These are phyloP conservation scores for Alternaria burnsii DNA, from an alignment of 2,329 filamentous ascomycete genomes.

Conservation along the genomic window DNA sequence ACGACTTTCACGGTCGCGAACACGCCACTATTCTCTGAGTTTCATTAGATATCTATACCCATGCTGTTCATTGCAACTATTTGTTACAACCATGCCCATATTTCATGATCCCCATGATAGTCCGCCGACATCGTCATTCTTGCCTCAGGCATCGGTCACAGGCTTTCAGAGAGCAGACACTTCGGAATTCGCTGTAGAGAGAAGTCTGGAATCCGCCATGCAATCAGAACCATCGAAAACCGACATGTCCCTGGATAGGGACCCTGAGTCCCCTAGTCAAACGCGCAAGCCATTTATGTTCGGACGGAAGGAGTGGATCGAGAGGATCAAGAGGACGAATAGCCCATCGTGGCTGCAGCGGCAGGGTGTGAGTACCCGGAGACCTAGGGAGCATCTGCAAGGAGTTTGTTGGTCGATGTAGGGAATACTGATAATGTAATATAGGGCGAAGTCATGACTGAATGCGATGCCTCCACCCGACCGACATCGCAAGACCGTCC, in stretches of 20 bases:
- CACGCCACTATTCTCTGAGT: slow-evolving; percentile 18
- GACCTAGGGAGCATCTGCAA: not conserved
- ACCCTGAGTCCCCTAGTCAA: slow-evolving; percentile 31
- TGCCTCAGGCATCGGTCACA: slow-evolving; percentile 25
- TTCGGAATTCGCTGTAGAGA: slow-evolving; percentile 15
- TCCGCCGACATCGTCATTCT: slow-evolving; percentile 31
- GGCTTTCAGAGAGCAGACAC: slow-evolving; percentile 28
- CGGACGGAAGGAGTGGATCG: slow-evolving; percentile 81
- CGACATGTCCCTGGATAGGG: slow-evolving; percentile 13
- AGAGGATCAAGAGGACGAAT: slow-evolving; percentile 81
- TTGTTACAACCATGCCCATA: slow-evolving; percentile 47
- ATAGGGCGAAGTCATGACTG: slow-evolving; percentile 27
- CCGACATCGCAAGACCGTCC: slow-evolving; percentile 39
- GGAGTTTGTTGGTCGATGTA: not conserved
- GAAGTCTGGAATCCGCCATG: slow-evolving; percentile 16
- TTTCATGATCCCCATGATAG: slow-evolving; percentile 50
- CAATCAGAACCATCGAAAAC: slow-evolving; percentile 14
- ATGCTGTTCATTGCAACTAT: slow-evolving; percentile 35
- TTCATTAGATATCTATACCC: slow-evolving; percentile 21
- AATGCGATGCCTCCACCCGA: slow-evolving; percentile 22
- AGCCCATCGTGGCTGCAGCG: slow-evolving; percentile 74
- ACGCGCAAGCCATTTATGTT: slow-evolving; percentile 39
- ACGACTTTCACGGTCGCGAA: slow-evolving; percentile 14
- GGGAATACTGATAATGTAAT: slow-evolving; percentile 24
- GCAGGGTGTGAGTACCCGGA: slow-evolving; percentile 60